Evolutionary conservation across 2,329 filamentous ascomycete species (phyloP).

Genomic region (Colletotrichum higginsianum): DNA sequence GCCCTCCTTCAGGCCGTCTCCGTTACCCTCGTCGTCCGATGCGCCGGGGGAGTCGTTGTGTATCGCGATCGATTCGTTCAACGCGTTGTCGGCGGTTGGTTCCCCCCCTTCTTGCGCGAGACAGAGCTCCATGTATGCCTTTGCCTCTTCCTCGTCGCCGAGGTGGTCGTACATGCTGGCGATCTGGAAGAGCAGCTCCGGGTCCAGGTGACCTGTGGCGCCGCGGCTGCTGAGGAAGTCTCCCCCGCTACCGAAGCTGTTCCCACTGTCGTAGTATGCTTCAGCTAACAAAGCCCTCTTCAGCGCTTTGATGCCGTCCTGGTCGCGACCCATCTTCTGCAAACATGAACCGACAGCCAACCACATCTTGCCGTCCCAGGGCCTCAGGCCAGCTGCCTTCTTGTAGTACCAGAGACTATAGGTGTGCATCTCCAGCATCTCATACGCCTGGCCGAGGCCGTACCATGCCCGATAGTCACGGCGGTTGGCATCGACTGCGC

Average conservation of each 20-base stretch:
- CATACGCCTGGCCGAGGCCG: constrained; percentile 95
- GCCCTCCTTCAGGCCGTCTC: constrained; percentile 47
- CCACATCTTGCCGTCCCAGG: constrained; percentile 99
- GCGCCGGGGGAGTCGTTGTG: constrained; percentile 67
- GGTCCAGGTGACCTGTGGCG: constrained; percentile 79
- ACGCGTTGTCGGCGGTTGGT: constrained; percentile 55
- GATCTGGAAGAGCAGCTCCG: constrained; percentile 91
- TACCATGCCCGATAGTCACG: constrained; percentile 99
- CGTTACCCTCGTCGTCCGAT: constrained; percentile 53
- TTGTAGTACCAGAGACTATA: constrained; percentile 99
- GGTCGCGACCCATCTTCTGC: constrained; percentile 86
- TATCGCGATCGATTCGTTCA: constrained; percentile 67
- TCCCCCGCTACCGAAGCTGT: constrained; percentile 66
- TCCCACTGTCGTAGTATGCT: constrained; percentile 82
- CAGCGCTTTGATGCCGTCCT: constrained; percentile 94
- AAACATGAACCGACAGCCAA: constrained; percentile 94
- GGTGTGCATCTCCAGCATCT: constrained; percentile 97
- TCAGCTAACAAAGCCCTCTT: constrained; percentile 93
- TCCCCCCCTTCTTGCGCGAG: constrained; percentile 87
- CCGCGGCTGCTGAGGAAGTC: constrained; percentile 64
- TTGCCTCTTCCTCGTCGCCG: constrained; percentile 83
- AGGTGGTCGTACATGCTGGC: constrained; percentile 89
- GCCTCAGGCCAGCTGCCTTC: constrained; percentile 90
- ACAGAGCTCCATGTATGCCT: constrained; percentile 95
- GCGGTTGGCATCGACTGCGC: constrained; percentile 95